phyloP scores from a whole-genome alignment of 805 yeast species.

The Saccharomycopsis fodiens region DNA sequence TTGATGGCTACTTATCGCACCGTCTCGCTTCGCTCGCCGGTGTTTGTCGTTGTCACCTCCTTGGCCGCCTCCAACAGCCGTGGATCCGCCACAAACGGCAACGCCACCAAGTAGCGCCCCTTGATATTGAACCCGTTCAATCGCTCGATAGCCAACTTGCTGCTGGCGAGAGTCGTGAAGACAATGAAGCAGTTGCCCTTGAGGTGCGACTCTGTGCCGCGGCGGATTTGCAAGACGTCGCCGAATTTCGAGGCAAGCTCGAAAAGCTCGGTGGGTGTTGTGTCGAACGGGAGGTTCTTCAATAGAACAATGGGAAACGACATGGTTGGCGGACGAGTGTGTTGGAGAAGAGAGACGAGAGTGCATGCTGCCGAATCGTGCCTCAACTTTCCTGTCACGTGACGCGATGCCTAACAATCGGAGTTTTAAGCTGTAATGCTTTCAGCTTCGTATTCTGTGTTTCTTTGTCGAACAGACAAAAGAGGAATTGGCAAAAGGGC shows the following conservation, averaged over 20 bases:
- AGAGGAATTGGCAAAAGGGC: no score
- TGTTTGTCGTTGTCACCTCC: not conserved
- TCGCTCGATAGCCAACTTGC: constrained; percentile 29
- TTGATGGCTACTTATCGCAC: no score
- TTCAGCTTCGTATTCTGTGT: no score
- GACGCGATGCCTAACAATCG: no score
- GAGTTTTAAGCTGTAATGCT: no score
- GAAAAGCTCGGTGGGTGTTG: constrained; percentile 27
- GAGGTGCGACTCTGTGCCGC: constrained; percentile 18
- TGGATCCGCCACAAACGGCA: constrained; percentile 28
- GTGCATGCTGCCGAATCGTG: not conserved
- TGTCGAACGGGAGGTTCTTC: constrained; percentile 34
- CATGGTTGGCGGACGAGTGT: not conserved
- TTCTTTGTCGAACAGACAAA: no score
- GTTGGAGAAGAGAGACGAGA: not conserved
- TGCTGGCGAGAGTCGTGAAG: constrained; percentile 27
- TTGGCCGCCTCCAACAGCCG: constrained; percentile 23
- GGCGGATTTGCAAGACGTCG: constrained; percentile 31
- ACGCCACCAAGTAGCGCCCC: constrained; percentile 35
- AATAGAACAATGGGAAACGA: constrained; percentile 27
- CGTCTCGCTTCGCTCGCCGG: no score
- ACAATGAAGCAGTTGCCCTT: constrained; percentile 33
- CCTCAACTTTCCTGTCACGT: not conserved
- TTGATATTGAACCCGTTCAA: constrained; percentile 36
- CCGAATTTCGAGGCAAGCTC: constrained; percentile 32